Base-by-base conservation (phyloP, 2,329 filamentous ascomycete species). In the Pseudogymnoascus sp. region DNA sequence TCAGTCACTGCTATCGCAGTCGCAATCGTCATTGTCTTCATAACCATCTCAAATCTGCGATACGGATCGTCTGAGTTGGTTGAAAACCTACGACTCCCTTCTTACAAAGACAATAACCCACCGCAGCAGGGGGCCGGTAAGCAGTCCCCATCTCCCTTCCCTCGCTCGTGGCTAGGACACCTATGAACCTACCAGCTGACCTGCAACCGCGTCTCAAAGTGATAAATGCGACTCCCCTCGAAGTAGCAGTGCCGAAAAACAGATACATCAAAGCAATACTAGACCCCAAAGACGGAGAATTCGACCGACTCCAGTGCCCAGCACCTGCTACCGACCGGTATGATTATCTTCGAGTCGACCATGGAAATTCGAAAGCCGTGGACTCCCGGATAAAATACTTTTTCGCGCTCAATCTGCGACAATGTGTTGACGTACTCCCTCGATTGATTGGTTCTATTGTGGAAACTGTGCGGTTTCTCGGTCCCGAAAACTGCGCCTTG, bases 321-420 rank as follows among this genome's bases (percentile, higher is more conserved):
- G 40, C 44, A 19, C 35, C 33, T 26, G 40, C 24, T 61, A 59
- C 29, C 1, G 26, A 64, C 6, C 65, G 65, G 14, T 67, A 67
- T 16, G 40, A 62, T 19, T 64, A 66, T 50, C 65, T 67, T 24
- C 31, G 42, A n/a, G 50, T 31, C 37, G 31, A 16, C 31, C 21
- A 33, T 47, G 59, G 21, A 37, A 13, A 40, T 21, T 10, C 19
- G n/a, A 29, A 50, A 56, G 16, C 70, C 64, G 5, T 70, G 68
- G 21, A 72, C 19, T 5, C 37, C 70, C 1, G 69, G 72, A 26
- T 71, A 65, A 65, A 64, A 61, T 83, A 79, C 69, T 81, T 81
- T 70, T 83, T 86, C 64, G 81, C 82, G 0, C 72, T 86, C 29
- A 76, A 85, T 66, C 70, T 85, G 13, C 76, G 78, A 35, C 70